Conservation (phyloP, 805 yeast species). For the Kazachstania bromeliacearum region DNA sequence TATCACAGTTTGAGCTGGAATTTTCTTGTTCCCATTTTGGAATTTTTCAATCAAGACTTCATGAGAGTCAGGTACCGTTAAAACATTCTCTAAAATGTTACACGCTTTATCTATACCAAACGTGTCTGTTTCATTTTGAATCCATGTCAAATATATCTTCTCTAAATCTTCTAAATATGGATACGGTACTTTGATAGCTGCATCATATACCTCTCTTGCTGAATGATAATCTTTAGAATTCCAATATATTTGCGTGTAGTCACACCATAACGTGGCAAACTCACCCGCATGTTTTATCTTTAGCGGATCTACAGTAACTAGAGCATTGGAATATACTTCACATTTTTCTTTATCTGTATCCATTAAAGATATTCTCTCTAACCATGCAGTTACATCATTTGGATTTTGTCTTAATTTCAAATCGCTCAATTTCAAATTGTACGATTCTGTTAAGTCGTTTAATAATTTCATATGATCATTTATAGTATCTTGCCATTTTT, state of each 20-base stretch:
- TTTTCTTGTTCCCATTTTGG: constrained; percentile 8
- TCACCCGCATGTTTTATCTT: constrained; percentile 33
- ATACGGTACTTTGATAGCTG: constrained; percentile 65
- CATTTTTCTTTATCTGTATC: constrained; percentile 31
- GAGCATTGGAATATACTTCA: constrained; percentile 54
- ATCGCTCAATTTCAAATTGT: constrained; percentile 56
- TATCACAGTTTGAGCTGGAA: constrained; percentile 48
- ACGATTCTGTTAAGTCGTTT: constrained; percentile 45
- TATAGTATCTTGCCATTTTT: constrained; percentile 33
- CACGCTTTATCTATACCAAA: constrained; percentile 38
- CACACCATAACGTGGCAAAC: constrained; percentile 57
- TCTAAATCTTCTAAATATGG: constrained; percentile 53
- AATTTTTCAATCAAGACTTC: constrained; percentile 17
- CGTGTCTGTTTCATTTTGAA: constrained; percentile 54
- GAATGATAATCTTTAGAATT: constrained; percentile 43
- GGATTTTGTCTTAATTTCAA: constrained; percentile 53
- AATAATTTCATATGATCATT: constrained; percentile 35
- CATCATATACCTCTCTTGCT: constrained; percentile 53
- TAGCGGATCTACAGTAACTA: constrained; percentile 55
- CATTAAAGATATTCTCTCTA: constrained; percentile 44
- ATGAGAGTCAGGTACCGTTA: constrained; percentile 32
- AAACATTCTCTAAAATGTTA: constrained; percentile 34
- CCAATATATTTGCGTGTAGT: constrained; percentile 59
- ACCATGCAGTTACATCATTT: constrained; percentile 61
- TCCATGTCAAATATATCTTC: constrained; percentile 66